These are phyloP conservation scores for Apiotrichum gamsii DNA, from an alignment of 1,284 basidiomycete genomes.

Conservation along the genomic window DNA sequence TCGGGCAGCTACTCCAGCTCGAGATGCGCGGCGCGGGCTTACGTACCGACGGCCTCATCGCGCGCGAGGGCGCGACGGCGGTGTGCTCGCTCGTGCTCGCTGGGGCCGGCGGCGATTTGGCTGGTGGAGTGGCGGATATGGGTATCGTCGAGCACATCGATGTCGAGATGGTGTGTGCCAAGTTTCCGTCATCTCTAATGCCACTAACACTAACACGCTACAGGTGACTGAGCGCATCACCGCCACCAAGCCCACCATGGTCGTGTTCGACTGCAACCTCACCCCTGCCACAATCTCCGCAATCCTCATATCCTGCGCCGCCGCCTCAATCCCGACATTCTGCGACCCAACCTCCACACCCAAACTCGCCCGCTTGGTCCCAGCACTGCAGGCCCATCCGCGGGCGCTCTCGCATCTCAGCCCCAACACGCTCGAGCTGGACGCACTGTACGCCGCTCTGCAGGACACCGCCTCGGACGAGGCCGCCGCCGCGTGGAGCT, in stretches of 20 bases:
- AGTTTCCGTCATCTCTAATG: too few relatives aligned
- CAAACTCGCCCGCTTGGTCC: constrained; percentile 67
- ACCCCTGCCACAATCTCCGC: constrained; percentile 53
- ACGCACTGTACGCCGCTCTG: constrained; percentile 54
- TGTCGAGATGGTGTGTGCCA: constrained; percentile 51
- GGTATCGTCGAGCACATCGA: constrained; percentile 58
- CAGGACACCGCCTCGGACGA: neutral
- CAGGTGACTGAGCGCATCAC: constrained; percentile 42
- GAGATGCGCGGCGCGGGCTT: constrained; percentile 62
- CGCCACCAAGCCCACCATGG: constrained; percentile 54
- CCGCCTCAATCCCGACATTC: constrained; percentile 38
- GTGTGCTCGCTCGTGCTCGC: constrained; percentile 82
- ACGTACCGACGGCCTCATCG: constrained; percentile 71
- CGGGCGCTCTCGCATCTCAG: constrained; percentile 59
- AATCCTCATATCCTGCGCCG: constrained; percentile 47
- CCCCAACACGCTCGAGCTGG: constrained; percentile 73
- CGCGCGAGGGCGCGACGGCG: constrained; percentile 53
- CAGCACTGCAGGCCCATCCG: constrained; percentile 53
- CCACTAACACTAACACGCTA: too few relatives aligned
- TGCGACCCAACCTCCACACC: constrained; percentile 76
- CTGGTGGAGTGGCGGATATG: constrained; percentile 89
- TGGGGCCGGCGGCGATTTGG: constrained; percentile 61
- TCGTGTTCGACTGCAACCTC: constrained; percentile 80
- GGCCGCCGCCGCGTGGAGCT: constrained; percentile 20
- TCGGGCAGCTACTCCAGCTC: constrained; percentile 58